Conservation (phyloP, 2,329 filamentous ascomycete genomes). For the Pestalotiopsis sp. region DNA sequence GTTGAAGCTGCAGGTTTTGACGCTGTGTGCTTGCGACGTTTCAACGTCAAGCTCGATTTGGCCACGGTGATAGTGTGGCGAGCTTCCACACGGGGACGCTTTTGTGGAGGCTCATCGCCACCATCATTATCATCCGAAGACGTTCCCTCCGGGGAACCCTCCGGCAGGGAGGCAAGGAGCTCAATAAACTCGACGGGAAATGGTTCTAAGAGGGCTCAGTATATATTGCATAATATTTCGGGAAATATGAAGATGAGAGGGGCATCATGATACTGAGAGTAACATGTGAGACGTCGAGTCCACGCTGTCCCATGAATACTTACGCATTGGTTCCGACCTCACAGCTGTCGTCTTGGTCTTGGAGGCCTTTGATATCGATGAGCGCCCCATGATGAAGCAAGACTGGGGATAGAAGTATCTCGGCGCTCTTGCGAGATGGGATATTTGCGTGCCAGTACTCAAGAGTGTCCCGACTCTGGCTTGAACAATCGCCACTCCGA, state of each 20-base stretch:
- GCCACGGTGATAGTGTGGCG: conserved; percentile 2
- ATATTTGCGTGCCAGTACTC: no score
- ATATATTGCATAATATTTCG: no score
- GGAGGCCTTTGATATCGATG: not conserved
- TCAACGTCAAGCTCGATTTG: not conserved
- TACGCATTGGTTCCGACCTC: not conserved
- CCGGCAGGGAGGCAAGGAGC: conserved; percentile 9
- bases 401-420: not conserved
- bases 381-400: not conserved
- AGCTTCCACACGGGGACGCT: conserved; percentile 22
- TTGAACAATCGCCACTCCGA: no score
- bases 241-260: not conserved
- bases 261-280: not conserved
- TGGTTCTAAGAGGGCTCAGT: conserved; percentile 15
- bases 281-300: not conserved
- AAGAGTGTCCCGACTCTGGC: no score
- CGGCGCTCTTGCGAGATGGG: no score
- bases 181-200: conserved; percentile 19
- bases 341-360: not conserved
- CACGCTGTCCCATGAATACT: not conserved
- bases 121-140: conserved; percentile 2
- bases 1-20: not conserved
- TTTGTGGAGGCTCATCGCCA: conserved; percentile 18
- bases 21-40: not conserved
- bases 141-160: not conserved